Evolutionary conservation across 2,329 filamentous ascomycete genomes (phyloP).

Genomic region (Apiospora saccharicola): DNA sequence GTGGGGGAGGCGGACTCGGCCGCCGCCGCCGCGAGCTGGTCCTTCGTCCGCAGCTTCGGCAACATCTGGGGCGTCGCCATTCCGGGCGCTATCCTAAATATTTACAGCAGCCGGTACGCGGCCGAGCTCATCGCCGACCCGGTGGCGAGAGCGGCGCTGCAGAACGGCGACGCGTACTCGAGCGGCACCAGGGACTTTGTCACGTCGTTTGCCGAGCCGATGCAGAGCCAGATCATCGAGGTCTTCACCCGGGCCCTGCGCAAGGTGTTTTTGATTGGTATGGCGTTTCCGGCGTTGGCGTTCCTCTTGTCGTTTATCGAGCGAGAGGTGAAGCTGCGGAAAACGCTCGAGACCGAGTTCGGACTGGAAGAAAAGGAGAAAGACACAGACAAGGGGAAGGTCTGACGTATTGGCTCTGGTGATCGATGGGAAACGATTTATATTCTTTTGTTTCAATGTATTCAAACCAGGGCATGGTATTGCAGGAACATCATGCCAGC

Average conservation of each 20-base stretch:
- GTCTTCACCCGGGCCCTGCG: neutral
- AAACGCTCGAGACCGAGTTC: neutral
- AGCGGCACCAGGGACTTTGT: neutral
- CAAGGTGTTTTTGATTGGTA: neutral
- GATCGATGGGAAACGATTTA: no score
- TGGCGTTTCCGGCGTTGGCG: neutral
- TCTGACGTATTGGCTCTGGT: no score
- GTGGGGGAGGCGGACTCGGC: slow-evolving; percentile 41
- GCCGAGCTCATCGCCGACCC: slow-evolving; percentile 20
- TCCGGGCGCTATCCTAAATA: slow-evolving; percentile 46
- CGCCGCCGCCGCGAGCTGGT: slow-evolving; percentile 44
- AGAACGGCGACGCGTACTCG: neutral
- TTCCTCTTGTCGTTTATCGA: neutral
- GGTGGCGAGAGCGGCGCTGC: neutral
- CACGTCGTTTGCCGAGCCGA: neutral
- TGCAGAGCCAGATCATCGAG: neutral
- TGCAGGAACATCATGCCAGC: no score
- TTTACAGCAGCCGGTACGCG: slow-evolving; percentile 24
- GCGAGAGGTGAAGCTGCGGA: neutral
- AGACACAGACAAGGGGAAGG: neutral
- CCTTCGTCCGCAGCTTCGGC: slow-evolving; percentile 51
- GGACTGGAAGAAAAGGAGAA: neutral
- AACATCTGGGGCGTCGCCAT: slow-evolving; percentile 51
- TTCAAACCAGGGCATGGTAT: no score
- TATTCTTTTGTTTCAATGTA: no score